Percentiles rank a stretch among this genome's conserved stretches.
phyloP scores from a whole-genome alignment of 2,329 filamentous ascomycete genomes.

The Paraconiothyrium brasiliense region DNA sequence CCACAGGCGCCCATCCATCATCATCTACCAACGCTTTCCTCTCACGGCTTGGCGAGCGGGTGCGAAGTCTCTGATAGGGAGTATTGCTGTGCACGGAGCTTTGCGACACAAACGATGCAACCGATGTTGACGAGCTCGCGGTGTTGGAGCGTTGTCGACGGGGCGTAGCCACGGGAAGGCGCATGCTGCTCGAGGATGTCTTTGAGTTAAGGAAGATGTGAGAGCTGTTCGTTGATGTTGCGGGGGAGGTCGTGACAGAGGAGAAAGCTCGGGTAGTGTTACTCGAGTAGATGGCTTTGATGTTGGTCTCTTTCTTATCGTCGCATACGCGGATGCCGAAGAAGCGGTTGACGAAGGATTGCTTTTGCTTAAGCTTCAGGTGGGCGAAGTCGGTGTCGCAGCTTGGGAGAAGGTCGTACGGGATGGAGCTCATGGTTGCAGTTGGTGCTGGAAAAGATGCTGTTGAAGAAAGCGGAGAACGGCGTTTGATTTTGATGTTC shows the following conservation, averaged over 20 bases:
- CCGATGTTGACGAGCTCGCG: conserved; percentile 6
- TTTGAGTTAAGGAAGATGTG: conserved; percentile 3
- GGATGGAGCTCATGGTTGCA: conserved; percentile 9
- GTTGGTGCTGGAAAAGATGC: background rate
- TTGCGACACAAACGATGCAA: conserved; percentile 9
- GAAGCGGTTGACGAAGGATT: conserved; percentile 11
- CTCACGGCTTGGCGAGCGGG: conserved; percentile 1
- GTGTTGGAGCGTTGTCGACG: conserved; percentile 9
- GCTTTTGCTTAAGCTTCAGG: conserved; percentile 6
- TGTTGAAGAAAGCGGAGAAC: background rate
- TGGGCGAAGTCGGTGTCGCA: conserved; percentile 10
- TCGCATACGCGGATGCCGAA: conserved; percentile 2
- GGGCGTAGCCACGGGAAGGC: conserved; percentile 1
- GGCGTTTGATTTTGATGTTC: background rate
- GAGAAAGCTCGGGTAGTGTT: background rate
- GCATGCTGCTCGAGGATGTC: conserved; percentile 6
- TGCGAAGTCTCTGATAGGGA: background rate
- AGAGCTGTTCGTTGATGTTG: background rate
- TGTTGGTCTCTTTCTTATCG: background rate
- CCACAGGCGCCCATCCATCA: conserved; percentile 8
- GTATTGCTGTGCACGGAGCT: background rate
- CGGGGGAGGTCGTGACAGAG: background rate
- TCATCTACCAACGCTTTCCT: background rate
- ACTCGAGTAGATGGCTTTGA: background rate
- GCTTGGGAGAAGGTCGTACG: conserved; percentile 11